Evolutionary conservation across 2,329 filamentous ascomycete genomes (phyloP), one percentile per base, ranked within the genome.

Genomic region (Phialophora expanda): DNA sequence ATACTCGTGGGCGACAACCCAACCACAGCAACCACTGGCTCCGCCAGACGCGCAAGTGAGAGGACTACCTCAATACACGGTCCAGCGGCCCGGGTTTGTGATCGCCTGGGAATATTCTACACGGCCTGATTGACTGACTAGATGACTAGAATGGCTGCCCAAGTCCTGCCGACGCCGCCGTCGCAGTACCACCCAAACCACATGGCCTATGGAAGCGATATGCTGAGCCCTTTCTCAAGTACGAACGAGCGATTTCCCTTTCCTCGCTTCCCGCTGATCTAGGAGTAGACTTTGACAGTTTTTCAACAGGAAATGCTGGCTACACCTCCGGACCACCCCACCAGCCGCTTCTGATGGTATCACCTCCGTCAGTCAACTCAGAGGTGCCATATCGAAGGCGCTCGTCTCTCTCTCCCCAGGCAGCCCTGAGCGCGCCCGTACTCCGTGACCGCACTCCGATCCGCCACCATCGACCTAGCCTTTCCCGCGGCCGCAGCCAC

Each of bases 401-500:
- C 30, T 64, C 67, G 12, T 67, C 67, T 24, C 59, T 64, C 38
- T 69, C 67, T 14, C 67, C 67, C 24, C 67, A 64, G 55, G 56
- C 62, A 32, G 54, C 26, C 12, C 22, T 64, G 50, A 58, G 57
- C 22, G 56, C 60, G 22, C 50, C 57, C 2, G 28, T 59, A 32
- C 34, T 58, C 38, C 66, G 67, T 56, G 67, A 72, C 46, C 62
- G 70, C 24, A 73, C 71, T 7, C 71, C 71, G 11, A 72, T 73
- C 50, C 67, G 67, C 61, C 71, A 72, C 59, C 58, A 67, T 30
- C 53, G 67, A 46, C 57, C 65, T 9, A 63, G 55, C 28, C 48
- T 59, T 2, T 64, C 67, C 20, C 64, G 69, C 38, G 51, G 58
- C 53, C 70, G 65, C 53, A 73, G 71, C 64, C 68, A 64, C 38